Evolutionary conservation across 306 rosid genomes (phyloP).

Genomic region (Trichosanthes cucumerina): DNA sequence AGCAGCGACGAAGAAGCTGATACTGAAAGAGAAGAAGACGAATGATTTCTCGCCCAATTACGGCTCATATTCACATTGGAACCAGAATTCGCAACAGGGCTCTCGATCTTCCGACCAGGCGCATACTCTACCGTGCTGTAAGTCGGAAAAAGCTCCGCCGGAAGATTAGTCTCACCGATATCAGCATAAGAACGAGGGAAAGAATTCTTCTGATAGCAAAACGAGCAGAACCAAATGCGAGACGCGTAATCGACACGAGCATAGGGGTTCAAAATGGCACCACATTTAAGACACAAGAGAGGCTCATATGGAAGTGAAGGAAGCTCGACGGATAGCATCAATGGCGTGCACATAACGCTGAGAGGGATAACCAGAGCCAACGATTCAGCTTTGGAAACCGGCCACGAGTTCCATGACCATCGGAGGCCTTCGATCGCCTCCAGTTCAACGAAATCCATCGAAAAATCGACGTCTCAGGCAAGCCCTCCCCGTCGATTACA

Average conservation of each 20-base stretch:
- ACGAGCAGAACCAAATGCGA: slow-evolving; percentile 85
- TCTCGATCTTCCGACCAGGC: slow-evolving; percentile 16
- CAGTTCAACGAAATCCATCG: slow-evolving; percentile 73
- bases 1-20: slow-evolving; percentile 24
- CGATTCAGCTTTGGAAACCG: slow-evolving; percentile 37
- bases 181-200: slow-evolving; percentile 61
- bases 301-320: slow-evolving; percentile 79
- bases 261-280: slow-evolving; percentile 75
- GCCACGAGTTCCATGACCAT: slow-evolving; percentile 97
- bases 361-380: slow-evolving; percentile 48
- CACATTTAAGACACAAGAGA: slow-evolving; percentile 48
- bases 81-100: slow-evolving; percentile 15
- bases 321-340: slow-evolving; percentile 51
- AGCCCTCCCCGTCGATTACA: background rate
- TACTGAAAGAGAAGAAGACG: slow-evolving; percentile 26
- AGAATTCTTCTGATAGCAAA: slow-evolving; percentile 48
- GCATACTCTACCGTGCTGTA: slow-evolving; percentile 72
- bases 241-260: slow-evolving; percentile 74
- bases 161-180: slow-evolving; percentile 70
- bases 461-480: background rate
- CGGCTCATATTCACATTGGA: slow-evolving; percentile 16
- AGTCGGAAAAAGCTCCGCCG: slow-evolving; percentile 92
- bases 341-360: slow-evolving; percentile 65
- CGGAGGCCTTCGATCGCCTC: slow-evolving; percentile 92
- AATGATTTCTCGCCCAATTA: slow-evolving; percentile 20